These are phyloP conservation scores for Aspergillus calidoustus DNA, from an alignment of 2,329 filamentous ascomycete genomes.

Conservation along the genomic window DNA sequence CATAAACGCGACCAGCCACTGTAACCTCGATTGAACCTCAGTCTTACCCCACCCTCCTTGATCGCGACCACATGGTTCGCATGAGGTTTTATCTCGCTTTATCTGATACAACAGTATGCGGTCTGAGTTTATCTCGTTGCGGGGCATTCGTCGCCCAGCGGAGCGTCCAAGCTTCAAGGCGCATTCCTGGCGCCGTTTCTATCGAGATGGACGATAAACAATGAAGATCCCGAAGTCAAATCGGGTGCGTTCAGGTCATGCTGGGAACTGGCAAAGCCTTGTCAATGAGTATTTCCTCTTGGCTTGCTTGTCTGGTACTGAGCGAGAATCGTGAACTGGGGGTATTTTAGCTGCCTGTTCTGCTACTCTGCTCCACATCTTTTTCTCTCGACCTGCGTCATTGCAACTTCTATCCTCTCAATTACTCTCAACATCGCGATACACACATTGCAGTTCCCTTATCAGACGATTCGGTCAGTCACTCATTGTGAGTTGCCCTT, in stretches of 20 bases:
- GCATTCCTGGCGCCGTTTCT: conserved; percentile 5
- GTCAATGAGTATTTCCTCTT: background rate
- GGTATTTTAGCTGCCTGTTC: conserved; percentile 16
- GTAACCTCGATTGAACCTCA: conserved; percentile 7
- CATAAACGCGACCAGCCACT: conserved; percentile 6
- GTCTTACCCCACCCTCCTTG: conserved; percentile 2
- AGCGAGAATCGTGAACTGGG: conserved; percentile 6
- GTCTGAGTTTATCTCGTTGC: background rate
- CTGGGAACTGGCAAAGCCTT: background rate
- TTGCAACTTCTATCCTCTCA: background rate
- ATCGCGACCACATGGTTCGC: conserved; percentile 3
- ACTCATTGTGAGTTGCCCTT: conserved; percentile 15
- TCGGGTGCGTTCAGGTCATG: conserved; percentile 7
- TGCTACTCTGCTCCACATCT: conserved; percentile 12
- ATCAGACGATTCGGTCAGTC: conserved; percentile 19
- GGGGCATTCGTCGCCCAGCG: background rate
- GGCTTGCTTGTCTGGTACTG: background rate
- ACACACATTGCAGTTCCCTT: background rate
- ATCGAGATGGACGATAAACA: conserved; percentile 2
- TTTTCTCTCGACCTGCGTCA: conserved; percentile 4
- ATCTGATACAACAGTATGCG: background rate
- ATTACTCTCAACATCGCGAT: conserved; percentile 3
- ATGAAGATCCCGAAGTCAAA: background rate
- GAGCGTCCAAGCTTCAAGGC: conserved; percentile 12
- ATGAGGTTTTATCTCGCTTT: conserved; percentile 3